Evolutionary conservation across 495 filamentous ascomycete genomes (phyloP).

Genomic region (Massariosphaeria phaeospora): DNA sequence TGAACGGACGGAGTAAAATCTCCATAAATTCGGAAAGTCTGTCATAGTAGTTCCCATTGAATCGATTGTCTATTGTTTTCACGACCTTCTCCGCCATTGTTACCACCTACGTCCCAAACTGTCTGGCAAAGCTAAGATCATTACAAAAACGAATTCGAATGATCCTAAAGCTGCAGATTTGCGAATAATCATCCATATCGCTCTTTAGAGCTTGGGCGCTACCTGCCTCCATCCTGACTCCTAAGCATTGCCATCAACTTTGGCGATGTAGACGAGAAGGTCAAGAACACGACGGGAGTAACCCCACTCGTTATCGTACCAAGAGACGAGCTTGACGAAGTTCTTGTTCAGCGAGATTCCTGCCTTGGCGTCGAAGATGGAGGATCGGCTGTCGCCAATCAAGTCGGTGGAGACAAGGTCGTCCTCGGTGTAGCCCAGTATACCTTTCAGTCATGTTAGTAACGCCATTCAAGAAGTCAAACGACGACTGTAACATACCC

Average conservation of each 20-base stretch:
- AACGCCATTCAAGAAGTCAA: background rate
- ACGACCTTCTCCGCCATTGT: no score
- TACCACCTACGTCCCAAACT: no score
- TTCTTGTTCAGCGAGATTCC: constrained; percentile 96
- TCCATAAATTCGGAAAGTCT: no score
- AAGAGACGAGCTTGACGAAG: constrained; percentile 97
- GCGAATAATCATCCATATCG: no score
- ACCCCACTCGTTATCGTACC: constrained; percentile 97
- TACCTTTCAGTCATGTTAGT: constrained; percentile 52
- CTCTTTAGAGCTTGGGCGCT: constrained; percentile 20
- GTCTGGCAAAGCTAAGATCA: no score
- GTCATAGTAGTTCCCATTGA: no score
- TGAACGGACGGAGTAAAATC: no score
- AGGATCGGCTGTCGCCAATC: constrained; percentile 85
- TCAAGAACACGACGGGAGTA: constrained; percentile 99
- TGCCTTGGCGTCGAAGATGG: constrained; percentile 99
- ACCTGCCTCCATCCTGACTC: constrained; percentile 28
- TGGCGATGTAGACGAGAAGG: constrained; percentile 87
- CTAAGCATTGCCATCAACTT: constrained; percentile 62
- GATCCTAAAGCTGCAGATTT: no score
- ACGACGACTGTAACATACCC: constrained; percentile 50
- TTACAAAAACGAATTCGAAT: no score
- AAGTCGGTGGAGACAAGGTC: constrained; percentile 91
- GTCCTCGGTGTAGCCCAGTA: constrained; percentile 95
- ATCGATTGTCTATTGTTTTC: no score